Evolutionary conservation across 108 stramenopile species (phyloP), one percentile per base, ranked within the genome.

Genomic region (Heterococcus sp.): DNA sequence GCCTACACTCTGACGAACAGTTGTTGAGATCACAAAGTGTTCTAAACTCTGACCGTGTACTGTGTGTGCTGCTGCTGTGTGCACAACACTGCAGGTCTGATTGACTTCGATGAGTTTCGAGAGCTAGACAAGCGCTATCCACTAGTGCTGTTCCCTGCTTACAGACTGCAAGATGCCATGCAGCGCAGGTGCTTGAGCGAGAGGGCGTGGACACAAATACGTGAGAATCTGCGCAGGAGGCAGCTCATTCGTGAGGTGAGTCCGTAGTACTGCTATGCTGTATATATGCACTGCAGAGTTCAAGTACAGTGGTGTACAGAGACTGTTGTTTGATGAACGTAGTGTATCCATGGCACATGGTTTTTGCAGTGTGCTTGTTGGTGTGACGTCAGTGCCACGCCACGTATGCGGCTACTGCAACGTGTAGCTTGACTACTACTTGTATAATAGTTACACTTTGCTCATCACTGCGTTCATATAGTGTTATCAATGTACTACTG

Each of bases 51-150:
- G n/a, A n/a, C n/a, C n/a, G n/a, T n/a, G n/a, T n/a, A n/a, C n/a
- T n/a, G 46, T 58, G 8, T 21, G 21, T 58, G 46, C 14, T 14
- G 46, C 46, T 58, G 46, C 46, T 58, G 14, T 58, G 46, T 14
- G 14, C 46, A 58, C 46, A 90, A 90, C 63, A 76, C 82, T 28
- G 90, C 89, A 68, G 90, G 90, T 8, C 66, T 87, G n/a, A 90
- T 90, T 39, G 90, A 90, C 73, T 90, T 88, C 68, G 64, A 86
- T 31, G 90, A 90, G 73, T 88, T 90, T 73, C 75, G 73, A 63
- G 87, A 38, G 58, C 68, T 90, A 35, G 87, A 90, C 72, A 66
- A 70, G 26, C 64, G 88, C 3, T 90, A 84, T 38, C 90, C 90
- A 0, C 34, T 90, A 37, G 38, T 90, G 28, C 67, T 89, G 46